These are phyloP conservation scores for Pachyrhizus erosus DNA, from an alignment of 306 rosid species.

Conservation along the genomic window DNA sequence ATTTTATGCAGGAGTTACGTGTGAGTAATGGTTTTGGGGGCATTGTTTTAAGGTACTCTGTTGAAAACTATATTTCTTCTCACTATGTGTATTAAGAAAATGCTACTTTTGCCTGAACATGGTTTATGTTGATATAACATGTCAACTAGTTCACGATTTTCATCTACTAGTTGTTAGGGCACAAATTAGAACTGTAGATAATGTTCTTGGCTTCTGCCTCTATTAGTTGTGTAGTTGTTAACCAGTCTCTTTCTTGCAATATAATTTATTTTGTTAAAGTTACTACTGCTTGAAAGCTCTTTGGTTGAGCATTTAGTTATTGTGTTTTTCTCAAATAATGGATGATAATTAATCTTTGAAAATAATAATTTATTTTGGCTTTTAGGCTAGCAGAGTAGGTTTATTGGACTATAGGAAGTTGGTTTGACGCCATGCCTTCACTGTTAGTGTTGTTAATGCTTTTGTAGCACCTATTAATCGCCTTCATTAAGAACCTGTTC, in stretches of 20 bases:
- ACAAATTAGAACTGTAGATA: background rate
- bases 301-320: conserved; percentile 4
- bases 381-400: conserved; percentile 11
- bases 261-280: conserved; percentile 2
- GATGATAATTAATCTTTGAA: background rate
- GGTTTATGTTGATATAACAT: conserved; percentile 21
- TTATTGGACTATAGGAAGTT: conserved; percentile 11
- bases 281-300: background rate
- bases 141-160: conserved; percentile 19
- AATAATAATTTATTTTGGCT: background rate
- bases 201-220: conserved; percentile 5
- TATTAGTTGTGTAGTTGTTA: conserved; percentile 15
- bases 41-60: conserved; percentile 76
- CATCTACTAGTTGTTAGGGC: conserved; percentile 8
- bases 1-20: conserved; percentile 85
- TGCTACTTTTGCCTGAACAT: background rate
- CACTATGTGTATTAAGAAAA: conserved; percentile 3
- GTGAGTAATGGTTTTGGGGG: conserved; percentile 95
- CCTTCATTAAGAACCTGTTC: background rate
- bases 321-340: background rate
- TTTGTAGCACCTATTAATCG: background rate
- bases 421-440: conserved; percentile 9
- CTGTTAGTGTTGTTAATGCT: background rate
- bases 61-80: conserved; percentile 18
- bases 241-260: conserved; percentile 1